Percentiles rank a stretch among this genome's conserved stretches.
These are phyloP conservation scores for Gillenia trifoliata DNA, from an alignment of 306 rosid species.

Conservation along the genomic window DNA sequence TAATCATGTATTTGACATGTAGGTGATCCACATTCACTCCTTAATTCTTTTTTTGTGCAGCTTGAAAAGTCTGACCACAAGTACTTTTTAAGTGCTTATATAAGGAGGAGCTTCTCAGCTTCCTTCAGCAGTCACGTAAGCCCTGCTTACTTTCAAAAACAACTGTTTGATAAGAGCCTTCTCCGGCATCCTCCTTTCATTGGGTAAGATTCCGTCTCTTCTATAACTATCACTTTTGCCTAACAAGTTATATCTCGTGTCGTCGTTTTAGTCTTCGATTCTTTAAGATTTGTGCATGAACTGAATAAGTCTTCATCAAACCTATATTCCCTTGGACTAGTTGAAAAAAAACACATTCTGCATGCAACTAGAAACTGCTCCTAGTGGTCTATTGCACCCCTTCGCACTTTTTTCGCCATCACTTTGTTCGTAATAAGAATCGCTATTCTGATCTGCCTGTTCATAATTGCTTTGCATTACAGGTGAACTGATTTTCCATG, in stretches of 20 bases:
- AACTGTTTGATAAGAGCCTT: constrained; percentile 21
- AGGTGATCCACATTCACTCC: constrained; percentile 28
- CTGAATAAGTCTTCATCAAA: not conserved
- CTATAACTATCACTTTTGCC: constrained; percentile 8
- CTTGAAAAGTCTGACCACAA: constrained; percentile 51
- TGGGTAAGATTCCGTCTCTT: constrained; percentile 35
- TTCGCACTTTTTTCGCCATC: constrained; percentile 5
- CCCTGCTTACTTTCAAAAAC: constrained; percentile 15
- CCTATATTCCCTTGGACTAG: constrained; percentile 2
- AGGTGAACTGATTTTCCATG: constrained; percentile 34
- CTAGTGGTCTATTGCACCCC: constrained; percentile 9
- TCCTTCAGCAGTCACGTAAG: constrained; percentile 22
- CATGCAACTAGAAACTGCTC: constrained; percentile 16
- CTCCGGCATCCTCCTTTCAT: constrained; percentile 12
- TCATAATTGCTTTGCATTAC: constrained; percentile 14
- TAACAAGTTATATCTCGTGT: not conserved
- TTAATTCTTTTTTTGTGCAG: constrained; percentile 28
- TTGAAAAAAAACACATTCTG: constrained; percentile 11
- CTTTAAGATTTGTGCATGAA: not conserved
- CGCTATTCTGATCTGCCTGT: not conserved
- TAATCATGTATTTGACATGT: constrained; percentile 21
- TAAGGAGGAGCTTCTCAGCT: constrained; percentile 30
- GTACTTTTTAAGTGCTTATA: constrained; percentile 27
- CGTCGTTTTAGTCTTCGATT: not conserved
- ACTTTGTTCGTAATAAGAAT: not conserved